Conservation (phyloP, 1,284 basidiomycete genomes). For the Ceratobasidium sp. region DNA sequence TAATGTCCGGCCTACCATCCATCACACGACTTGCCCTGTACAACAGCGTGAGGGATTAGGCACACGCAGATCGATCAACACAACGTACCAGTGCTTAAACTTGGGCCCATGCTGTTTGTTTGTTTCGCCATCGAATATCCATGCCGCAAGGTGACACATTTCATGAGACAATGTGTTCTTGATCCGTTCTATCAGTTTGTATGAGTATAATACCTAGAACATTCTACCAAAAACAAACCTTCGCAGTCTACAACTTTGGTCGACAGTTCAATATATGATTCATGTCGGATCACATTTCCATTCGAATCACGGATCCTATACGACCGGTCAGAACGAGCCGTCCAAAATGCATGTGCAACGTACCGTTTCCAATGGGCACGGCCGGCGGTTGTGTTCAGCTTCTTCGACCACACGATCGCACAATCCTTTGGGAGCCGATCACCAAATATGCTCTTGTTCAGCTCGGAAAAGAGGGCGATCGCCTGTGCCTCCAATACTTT, state of each 20-base stretch:
- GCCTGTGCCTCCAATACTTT: conserved; percentile 63
- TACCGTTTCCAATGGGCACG: conserved; percentile 77
- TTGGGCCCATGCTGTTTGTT: conserved; percentile 74
- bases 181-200: conserved; percentile 68
- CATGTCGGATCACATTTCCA: conserved; percentile 67
- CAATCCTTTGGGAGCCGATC: conserved; percentile 72
- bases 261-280: conserved; percentile 75
- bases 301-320: conserved; percentile 38
- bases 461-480: conserved; percentile 63
- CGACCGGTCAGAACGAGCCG: conserved; percentile 16
- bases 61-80: not conserved
- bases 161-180: conserved; percentile 85
- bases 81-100: conserved; percentile 75
- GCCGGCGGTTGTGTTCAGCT: conserved; percentile 80
- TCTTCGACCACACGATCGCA: conserved; percentile 77
- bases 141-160: conserved; percentile 88
- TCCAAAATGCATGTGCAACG: conserved; percentile 3
- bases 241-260: conserved; percentile 81
- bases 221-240: conserved; percentile 60
- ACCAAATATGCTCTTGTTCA: conserved; percentile 54
- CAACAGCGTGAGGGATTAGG: not conserved
- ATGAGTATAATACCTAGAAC: not conserved
- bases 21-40: conserved; percentile 74
- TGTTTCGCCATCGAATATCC: conserved; percentile 76
- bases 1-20: conserved; percentile 71